A percentile compares a stretch with the other conserved stretches of the same genome.
Evolutionary conservation across 2,329 filamentous ascomycete genomes (phyloP).

Genomic region (Pyrenochaeta sp.): DNA sequence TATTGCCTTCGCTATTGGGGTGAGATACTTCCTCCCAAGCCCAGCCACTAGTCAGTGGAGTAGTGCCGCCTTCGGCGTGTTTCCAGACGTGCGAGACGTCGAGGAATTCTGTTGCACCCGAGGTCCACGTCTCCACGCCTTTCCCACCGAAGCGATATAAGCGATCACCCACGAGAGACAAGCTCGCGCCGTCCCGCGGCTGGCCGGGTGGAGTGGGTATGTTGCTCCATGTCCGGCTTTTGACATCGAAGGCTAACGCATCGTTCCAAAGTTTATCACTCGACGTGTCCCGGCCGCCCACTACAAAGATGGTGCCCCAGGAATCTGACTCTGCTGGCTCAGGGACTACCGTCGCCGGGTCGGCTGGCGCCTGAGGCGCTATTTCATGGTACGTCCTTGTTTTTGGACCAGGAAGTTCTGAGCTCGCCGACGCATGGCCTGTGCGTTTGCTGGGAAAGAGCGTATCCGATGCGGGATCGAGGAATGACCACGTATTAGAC

Average conservation of each 20-base stretch:
- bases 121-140: conserved; percentile 30
- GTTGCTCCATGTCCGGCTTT: conserved; percentile 59
- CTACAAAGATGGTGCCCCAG: conserved; percentile 62
- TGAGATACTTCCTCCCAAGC: conserved; percentile 40
- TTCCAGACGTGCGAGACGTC: conserved; percentile 47
- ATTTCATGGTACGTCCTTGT: conserved; percentile 37
- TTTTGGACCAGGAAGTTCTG: conserved; percentile 51
- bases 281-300: conserved; percentile 54
- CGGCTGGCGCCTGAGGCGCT: conserved; percentile 52
- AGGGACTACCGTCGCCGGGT: conserved; percentile 52
- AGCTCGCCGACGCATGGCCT: conserved; percentile 49
- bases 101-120: conserved; percentile 37
- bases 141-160: conserved; percentile 59
- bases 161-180: conserved; percentile 56
- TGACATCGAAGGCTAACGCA: conserved; percentile 62
- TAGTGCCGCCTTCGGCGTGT: conserved; percentile 47
- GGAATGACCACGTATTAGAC: conserved; percentile 51
- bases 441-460: conserved; percentile 41
- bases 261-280: conserved; percentile 50
- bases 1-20: conserved; percentile 15
- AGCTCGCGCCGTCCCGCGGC: conserved; percentile 46
- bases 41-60: conserved; percentile 45
- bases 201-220: conserved; percentile 57
- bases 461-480: conserved; percentile 45
- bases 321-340: conserved; percentile 50